Percentiles rank a stretch among this genome's conserved stretches.
Conservation (phyloP, 306 rosid genomes). For the Abrus precatorius region DNA sequence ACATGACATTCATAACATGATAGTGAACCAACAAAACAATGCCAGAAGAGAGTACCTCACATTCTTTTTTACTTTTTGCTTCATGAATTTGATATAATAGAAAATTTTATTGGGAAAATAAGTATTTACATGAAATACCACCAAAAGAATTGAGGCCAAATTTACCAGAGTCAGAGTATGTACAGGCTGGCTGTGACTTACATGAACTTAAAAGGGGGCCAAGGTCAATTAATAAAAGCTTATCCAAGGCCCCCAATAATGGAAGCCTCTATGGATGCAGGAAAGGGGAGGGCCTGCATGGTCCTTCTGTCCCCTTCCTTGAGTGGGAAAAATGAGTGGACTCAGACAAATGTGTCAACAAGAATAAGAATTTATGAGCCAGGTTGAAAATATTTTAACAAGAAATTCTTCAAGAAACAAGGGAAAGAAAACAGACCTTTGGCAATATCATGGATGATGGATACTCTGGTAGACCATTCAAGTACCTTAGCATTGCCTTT, state of each 20-base stretch:
- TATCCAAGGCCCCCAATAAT: background rate
- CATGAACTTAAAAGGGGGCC: background rate
- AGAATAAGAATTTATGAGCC: background rate
- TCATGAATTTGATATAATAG: background rate
- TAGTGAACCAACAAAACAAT: background rate
- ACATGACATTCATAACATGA: background rate
- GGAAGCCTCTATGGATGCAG: background rate
- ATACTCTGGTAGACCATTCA: constrained; percentile 85
- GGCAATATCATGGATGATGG: constrained; percentile 78
- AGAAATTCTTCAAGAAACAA: background rate
- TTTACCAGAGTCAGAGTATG: background rate
- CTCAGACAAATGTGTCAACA: background rate
- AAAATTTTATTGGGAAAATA: background rate
- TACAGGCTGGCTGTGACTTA: background rate
- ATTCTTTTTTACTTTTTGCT: background rate
- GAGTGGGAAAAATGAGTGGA: background rate
- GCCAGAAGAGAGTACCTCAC: background rate
- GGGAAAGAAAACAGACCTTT: constrained; percentile 65
- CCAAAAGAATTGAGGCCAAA: background rate
- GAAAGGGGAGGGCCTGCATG: background rate
- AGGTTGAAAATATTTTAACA: background rate
- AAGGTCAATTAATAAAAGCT: background rate
- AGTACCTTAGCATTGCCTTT: constrained; percentile 56
- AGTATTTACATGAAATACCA: constrained; percentile 4
- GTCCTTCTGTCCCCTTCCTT: background rate